Percentiles rank a stretch among this genome's conserved stretches.
These are phyloP conservation scores for Collybiopsis luxurians DNA, from an alignment of 768 basidiomycete species.

Conservation along the genomic window DNA sequence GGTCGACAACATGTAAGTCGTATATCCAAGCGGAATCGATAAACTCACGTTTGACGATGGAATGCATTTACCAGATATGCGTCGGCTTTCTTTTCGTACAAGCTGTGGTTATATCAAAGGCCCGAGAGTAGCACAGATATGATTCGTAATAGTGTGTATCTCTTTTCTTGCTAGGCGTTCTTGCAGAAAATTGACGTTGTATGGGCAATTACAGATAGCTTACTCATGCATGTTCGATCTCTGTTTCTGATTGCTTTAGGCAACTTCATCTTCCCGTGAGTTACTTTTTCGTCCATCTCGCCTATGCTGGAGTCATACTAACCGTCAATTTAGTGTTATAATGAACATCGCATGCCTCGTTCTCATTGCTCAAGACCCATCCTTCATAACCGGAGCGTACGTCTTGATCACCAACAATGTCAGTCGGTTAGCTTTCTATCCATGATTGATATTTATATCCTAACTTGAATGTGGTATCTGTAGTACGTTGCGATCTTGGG, in stretches of 20 bases:
- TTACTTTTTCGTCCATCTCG: background rate
- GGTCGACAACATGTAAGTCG: slow-evolving; percentile 29
- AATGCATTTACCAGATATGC: slow-evolving; percentile 15
- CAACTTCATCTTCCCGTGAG: slow-evolving; percentile 36
- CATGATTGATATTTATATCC: no score
- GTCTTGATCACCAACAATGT: slow-evolving; percentile 6
- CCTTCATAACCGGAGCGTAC: slow-evolving; percentile 20
- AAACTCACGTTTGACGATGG: background rate
- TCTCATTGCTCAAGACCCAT: slow-evolving; percentile 18
- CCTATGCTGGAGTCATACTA: no score
- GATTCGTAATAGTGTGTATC: slow-evolving; percentile 14
- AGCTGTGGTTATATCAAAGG: slow-evolving; percentile 10
- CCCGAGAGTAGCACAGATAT: slow-evolving; percentile 2
- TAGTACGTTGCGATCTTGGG: slow-evolving; percentile 31
- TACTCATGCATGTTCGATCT: slow-evolving; percentile 22
- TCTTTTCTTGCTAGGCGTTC: background rate
- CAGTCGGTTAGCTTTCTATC: no score
- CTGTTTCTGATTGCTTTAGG: slow-evolving; percentile 33
- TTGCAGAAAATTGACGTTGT: background rate
- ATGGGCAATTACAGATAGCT: slow-evolving; percentile 14
- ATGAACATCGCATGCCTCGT: slow-evolving; percentile 31
- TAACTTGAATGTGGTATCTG: background rate
- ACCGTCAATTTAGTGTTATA: background rate
- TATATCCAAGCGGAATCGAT: background rate
- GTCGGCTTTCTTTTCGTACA: slow-evolving; percentile 25